Base-by-base conservation (phyloP, 2,329 filamentous ascomycete species). In the Phaeosphaeriaceae sp. region DNA sequence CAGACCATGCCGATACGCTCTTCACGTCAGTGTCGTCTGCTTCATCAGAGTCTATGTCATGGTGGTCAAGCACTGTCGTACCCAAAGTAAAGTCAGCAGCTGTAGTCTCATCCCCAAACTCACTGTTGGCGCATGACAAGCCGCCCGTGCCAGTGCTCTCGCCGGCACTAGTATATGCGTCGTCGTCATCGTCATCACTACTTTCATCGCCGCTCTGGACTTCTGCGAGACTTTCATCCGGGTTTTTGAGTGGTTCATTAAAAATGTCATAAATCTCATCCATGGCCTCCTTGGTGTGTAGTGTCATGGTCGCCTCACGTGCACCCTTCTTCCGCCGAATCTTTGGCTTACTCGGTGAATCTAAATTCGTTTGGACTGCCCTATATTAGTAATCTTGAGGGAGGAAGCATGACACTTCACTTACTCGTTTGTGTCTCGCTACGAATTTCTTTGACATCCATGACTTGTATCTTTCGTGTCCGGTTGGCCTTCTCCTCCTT, bases 231-330 rank as follows among this genome's bases (percentile, higher is more conserved):
- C 76, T 75, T 2, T 77, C 71, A 15, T 74, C 73, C 46, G 77
- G 72, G 2, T 77, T 76, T 54, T 82, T 81, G 29, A 93, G 73
- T 1, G 94, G 93, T 49, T 94, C 89, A 66, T 94, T 97, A 76
- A 97, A 99, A 39, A 99, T 90, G 49, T 92, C 92, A 66, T 97
- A 97, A 43, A 99, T 97, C 62, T 99, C 94, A 62, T 97, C 92
- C 54, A 93, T 97, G 4, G 94, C 94, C 58, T 94, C 93, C 63
- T 85, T 90, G 11, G 94, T 99, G 68, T 97, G 92, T 58, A 99
- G 84, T 0, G 94, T 99, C 92, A 99, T 97, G 1, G 94, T 99
- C n/a, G 92, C 90, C 73, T 97, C 93, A 29, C 54, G 57, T 9
- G 81, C 81, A 42, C 86, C 87, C 71, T 89, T 94, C 72, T 90